These are phyloP conservation scores for Peziza echinospora DNA, from an alignment of 495 filamentous ascomycete species.

Conservation along the genomic window DNA sequence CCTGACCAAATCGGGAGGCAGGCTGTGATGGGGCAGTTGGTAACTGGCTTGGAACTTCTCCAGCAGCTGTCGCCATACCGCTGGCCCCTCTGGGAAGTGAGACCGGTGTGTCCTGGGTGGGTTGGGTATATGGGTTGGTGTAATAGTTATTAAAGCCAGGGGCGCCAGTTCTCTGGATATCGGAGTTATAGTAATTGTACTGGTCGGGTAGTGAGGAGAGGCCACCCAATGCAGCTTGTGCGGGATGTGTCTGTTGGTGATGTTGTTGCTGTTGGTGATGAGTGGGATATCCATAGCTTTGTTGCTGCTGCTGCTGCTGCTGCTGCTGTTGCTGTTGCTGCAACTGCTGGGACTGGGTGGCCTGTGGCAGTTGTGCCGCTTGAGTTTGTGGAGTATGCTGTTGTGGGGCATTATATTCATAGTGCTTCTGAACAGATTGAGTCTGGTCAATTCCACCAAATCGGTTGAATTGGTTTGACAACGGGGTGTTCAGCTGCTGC, in stretches of 20 bases:
- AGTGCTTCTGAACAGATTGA: conserved; percentile 54
- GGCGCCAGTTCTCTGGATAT: conserved; percentile 24
- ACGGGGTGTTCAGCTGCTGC: conserved; percentile 20
- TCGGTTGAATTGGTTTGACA: conserved; percentile 40
- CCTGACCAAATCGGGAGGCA: conserved; percentile 44
- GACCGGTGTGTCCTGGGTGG: conserved; percentile 39
- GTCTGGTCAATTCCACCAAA: conserved; percentile 37
- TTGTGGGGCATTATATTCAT: conserved; percentile 51
- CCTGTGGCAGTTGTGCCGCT: conserved; percentile 25
- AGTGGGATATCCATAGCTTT: conserved; percentile 54
- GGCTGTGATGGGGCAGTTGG: conserved; percentile 37
- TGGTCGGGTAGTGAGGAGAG: conserved; percentile 37
- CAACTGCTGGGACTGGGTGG: conserved; percentile 29
- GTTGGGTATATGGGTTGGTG: conserved; percentile 38
- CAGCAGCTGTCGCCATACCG: conserved; percentile 51
- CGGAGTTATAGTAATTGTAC: conserved; percentile 57
- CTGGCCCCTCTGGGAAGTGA: conserved; percentile 49
- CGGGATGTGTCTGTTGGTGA: conserved; percentile 54
- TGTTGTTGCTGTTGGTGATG: conserved; percentile 72
- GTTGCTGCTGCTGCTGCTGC: conserved; percentile 27
- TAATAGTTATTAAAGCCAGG: conserved; percentile 34
- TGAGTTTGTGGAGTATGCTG: conserved; percentile 25
- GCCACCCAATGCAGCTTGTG: conserved; percentile 7
- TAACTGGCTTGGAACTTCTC: conserved; percentile 54
- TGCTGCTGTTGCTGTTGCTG: conserved; percentile 34